A percentile compares a stretch with the other conserved stretches of the same genome.
Conservation (phyloP, 73 alveolate genomes). For the Paramecium octaurelia region DNA sequence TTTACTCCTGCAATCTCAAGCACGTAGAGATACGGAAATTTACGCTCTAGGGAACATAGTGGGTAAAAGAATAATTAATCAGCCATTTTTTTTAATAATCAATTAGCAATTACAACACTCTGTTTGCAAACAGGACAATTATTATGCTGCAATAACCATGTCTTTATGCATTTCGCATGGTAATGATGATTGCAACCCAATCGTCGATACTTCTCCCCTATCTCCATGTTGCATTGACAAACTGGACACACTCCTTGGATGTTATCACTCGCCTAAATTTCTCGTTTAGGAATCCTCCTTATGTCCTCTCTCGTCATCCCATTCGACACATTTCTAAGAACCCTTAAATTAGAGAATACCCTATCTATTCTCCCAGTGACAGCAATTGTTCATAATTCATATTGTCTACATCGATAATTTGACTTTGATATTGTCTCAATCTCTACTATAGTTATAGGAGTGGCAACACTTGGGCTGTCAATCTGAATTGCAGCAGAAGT, state of each 20-base stretch:
- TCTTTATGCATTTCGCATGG: slow-evolving; percentile 12
- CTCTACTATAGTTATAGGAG: not conserved
- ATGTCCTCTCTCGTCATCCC: slow-evolving; percentile 11
- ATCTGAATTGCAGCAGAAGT: not conserved
- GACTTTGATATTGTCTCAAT: not conserved
- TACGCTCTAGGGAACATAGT: not conserved
- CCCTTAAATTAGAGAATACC: not conserved
- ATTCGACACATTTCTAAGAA: not conserved
- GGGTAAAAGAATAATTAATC: not conserved
- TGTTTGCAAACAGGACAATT: slow-evolving; percentile 35
- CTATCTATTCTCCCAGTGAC: not conserved
- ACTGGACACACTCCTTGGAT: not conserved
- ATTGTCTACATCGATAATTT: not conserved
- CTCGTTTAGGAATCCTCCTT: not conserved
- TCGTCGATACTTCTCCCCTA: not conserved
- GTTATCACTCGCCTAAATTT: not conserved
- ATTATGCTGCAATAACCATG: not conserved
- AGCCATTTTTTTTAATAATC: not conserved
- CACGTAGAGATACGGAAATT: not conserved
- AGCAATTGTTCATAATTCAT: not conserved
- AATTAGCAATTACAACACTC: not conserved
- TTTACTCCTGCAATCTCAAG: not conserved
- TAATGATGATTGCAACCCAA: slow-evolving; percentile 32
- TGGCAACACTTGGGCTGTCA: not conserved
- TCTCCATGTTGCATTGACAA: slow-evolving; percentile 2